These are phyloP conservation scores for Arctium minus DNA, from an alignment of 129 eudicot species.

Conservation along the genomic window DNA sequence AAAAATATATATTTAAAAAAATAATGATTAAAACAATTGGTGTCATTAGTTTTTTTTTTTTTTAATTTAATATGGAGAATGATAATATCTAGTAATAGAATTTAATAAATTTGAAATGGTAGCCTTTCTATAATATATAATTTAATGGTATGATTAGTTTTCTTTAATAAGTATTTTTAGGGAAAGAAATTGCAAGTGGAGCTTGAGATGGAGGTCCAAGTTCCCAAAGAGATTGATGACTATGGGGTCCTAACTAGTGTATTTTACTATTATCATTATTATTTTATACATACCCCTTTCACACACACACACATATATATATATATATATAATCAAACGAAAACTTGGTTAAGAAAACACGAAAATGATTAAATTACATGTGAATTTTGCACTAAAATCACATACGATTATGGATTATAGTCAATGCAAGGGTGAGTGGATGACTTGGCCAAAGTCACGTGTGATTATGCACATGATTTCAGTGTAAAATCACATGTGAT, in stretches of 20 bases:
- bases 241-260: conserved; percentile 18
- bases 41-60: too few relatives aligned
- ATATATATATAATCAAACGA: too few relatives aligned
- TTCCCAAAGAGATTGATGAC: conserved; percentile 41
- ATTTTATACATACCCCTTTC: background rate
- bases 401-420: too few relatives aligned
- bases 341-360: too few relatives aligned
- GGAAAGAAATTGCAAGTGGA: conserved; percentile 18
- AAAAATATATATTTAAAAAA: background rate
- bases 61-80: background rate
- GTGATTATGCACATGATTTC: too few relatives aligned
- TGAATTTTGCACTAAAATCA: too few relatives aligned
- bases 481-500: too few relatives aligned
- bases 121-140: conserved; percentile 10
- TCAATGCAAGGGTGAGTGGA: too few relatives aligned
- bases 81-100: background rate
- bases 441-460: too few relatives aligned
- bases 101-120: background rate
- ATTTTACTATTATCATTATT: background rate
- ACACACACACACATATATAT: too few relatives aligned
- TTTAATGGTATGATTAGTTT: conserved; percentile 12
- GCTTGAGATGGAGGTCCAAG: conserved; percentile 40
- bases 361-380: too few relatives aligned
- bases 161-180: background rate
- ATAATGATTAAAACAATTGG: background rate